Base-by-base conservation (phyloP, 1,139 yeast species). In the Taiozyma sp. region DNA sequence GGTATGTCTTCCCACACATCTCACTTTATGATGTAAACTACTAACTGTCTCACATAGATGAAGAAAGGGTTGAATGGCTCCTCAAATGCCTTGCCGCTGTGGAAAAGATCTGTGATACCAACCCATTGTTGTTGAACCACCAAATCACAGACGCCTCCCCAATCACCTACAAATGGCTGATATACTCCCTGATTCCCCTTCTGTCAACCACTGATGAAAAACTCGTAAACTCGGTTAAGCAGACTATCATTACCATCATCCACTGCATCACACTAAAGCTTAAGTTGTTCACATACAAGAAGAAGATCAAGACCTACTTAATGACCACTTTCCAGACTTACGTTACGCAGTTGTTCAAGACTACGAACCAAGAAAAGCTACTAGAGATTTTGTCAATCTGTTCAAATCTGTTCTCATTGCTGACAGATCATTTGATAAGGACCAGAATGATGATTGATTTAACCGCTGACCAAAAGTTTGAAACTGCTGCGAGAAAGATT, bases 381-480 rank as follows among this genome's bases (percentile, higher is more conserved):
- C 24, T 57, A 2, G 45, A 50, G 6, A n/a, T 42, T 10, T 45
- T 59, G 5, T 51, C 58, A 7, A 56, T 58, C 1, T 48, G 56
- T 13, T 35, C 52, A 8, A 57, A 58, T 30, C 32, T 60, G 16
- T 56, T 62, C 41, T 55, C 60, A 3, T 37, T 61, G 1, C 42
- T 62, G 43, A 56, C 58, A 6, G 62, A 59, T 42, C 29, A 49
- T 9, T 61, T 58, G 21, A 48, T 61, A 22, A 52, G 52, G 44
- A 50, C 46, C 28, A 58, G 54, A 19, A 32, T 62, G 45, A 44
- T 59, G 50, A 44, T 62, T 28, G 59, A 57, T 34, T 14, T 48
- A 6, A 51, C 62, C 2, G 54, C 53, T 42, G 65, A 62, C 43
- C 57, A 51, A 16, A 47, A 47, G n/a, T 53, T 61, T 47, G 62